phyloP scores from a whole-genome alignment of 129 eudicot genomes.

The Pseudognaphalium luteoalbum region DNA sequence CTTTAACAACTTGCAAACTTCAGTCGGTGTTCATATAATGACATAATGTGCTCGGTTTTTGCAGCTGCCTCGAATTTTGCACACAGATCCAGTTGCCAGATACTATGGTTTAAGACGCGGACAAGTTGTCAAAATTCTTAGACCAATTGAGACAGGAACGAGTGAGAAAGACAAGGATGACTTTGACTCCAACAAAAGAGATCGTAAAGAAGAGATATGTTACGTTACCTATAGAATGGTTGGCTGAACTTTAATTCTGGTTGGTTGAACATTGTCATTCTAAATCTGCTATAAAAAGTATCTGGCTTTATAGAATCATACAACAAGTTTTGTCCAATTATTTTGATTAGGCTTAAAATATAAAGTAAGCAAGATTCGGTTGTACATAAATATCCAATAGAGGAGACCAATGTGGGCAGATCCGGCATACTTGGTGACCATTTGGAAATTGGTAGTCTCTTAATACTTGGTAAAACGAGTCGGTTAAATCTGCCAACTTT shows the following conservation, averaged over 20 bases:
- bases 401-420: not conserved
- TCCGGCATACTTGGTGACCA: not conserved
- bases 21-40: not conserved
- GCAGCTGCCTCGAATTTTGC: slow-evolving; percentile 39
- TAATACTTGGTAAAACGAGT: not conserved
- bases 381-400: not conserved
- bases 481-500: not conserved
- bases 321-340: not conserved
- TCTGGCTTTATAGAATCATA: not conserved
- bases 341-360: not conserved
- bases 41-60: slow-evolving; percentile 11
- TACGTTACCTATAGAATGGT: slow-evolving; percentile 38
- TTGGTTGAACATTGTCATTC: slow-evolving; percentile 2
- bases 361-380: not conserved
- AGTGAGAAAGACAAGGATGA: slow-evolving; percentile 39
- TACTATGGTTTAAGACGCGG: slow-evolving; percentile 41
- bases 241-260: slow-evolving; percentile 14
- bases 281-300: not conserved
- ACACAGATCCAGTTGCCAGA: slow-evolving; percentile 34
- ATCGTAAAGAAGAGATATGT: slow-evolving; percentile 34
- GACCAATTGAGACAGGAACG: slow-evolving; percentile 44
- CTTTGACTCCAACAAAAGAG: slow-evolving; percentile 32
- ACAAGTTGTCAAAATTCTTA: slow-evolving; percentile 35
- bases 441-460: not conserved
- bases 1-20: not conserved